A percentile compares a stretch with the other conserved stretches of the same genome.
phyloP scores from a whole-genome alignment of 352 stramenopile species.

The Elongisporangium anandrum region DNA sequence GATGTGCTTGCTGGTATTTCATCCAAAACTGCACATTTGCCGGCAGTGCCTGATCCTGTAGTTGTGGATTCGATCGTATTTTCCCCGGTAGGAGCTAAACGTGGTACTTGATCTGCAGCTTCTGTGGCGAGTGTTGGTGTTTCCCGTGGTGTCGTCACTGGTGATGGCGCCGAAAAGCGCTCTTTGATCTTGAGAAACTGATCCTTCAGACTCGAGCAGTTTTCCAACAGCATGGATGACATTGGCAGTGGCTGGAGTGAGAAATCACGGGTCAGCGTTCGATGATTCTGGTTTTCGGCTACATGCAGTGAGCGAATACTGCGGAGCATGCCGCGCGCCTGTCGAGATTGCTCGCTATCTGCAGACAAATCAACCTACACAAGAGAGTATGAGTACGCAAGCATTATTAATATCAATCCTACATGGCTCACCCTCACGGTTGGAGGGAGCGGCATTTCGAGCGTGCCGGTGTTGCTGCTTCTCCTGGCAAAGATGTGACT shows the following conservation, averaged over 20 bases:
- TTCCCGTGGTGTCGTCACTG: conserved; percentile 1
- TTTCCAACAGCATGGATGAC: conserved; percentile 46
- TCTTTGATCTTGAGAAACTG: conserved; percentile 83
- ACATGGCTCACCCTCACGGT: background rate
- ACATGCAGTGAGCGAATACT: conserved; percentile 21
- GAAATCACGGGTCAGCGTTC: conserved; percentile 54
- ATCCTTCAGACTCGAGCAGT: conserved; percentile 71
- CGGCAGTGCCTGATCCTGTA: background rate
- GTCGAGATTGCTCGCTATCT: background rate
- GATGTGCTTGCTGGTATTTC: background rate
- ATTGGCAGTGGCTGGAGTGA: conserved; percentile 33
- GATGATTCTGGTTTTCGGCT: conserved; percentile 19
- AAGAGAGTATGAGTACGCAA: background rate
- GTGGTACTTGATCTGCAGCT: background rate
- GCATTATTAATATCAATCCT: background rate
- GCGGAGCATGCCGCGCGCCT: conserved; percentile 15
- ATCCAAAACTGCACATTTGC: background rate
- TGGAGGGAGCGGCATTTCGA: background rate
- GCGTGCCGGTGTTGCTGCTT: conserved; percentile 9
- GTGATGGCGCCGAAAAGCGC: conserved; percentile 37
- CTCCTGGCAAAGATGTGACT: conserved; percentile 8
- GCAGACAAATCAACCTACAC: background rate
- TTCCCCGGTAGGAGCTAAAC: background rate
- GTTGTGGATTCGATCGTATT: background rate
- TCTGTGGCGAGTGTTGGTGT: background rate